phyloP scores from a whole-genome alignment of 2,329 filamentous ascomycete species.

The Penicillium frequentans region DNA sequence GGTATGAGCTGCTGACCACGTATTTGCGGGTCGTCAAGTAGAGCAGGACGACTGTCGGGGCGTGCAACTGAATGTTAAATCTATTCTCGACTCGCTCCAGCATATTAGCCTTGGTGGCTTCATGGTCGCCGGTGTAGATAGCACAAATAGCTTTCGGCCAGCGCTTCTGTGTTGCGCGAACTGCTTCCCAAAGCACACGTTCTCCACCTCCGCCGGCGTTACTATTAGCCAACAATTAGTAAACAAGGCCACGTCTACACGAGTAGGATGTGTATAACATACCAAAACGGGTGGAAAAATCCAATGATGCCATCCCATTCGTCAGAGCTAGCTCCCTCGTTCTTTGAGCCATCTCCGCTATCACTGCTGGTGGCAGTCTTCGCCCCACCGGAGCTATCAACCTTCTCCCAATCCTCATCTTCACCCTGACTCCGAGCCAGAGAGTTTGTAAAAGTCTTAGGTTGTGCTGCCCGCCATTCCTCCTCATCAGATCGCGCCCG shows the following conservation, averaged over 20 bases:
- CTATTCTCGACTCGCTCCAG: constrained; percentile 75
- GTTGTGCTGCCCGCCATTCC: constrained; percentile 27
- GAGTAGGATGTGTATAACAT: constrained; percentile 27
- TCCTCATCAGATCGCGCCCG: constrained; percentile 48
- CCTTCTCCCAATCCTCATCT: constrained; percentile 70
- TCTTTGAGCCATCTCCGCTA: constrained; percentile 37
- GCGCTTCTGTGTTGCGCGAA: constrained; percentile 82
- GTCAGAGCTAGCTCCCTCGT: constrained; percentile 40
- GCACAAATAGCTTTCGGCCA: constrained; percentile 88
- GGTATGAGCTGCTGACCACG: constrained; percentile 84
- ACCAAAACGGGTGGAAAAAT: constrained; percentile 99
- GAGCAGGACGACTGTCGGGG: constrained; percentile 80
- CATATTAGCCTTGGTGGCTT: constrained; percentile 77
- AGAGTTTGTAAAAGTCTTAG: constrained; percentile 23
- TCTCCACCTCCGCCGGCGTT: constrained; percentile 97
- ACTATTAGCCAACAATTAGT: constrained; percentile 46
- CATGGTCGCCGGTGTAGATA: constrained; percentile 94
- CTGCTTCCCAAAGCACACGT: constrained; percentile 92
- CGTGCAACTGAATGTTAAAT: constrained; percentile 88
- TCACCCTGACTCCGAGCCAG: constrained; percentile 33
- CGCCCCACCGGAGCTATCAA: constrained; percentile 55
- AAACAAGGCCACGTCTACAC: constrained; percentile 1
- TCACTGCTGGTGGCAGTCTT: constrained; percentile 45
- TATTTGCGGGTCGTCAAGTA: constrained; percentile 86
- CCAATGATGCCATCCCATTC: constrained; percentile 84